phyloP scores from a whole-genome alignment of 2,329 filamentous ascomycete genomes.

The Macrophomina phaseolina region DNA sequence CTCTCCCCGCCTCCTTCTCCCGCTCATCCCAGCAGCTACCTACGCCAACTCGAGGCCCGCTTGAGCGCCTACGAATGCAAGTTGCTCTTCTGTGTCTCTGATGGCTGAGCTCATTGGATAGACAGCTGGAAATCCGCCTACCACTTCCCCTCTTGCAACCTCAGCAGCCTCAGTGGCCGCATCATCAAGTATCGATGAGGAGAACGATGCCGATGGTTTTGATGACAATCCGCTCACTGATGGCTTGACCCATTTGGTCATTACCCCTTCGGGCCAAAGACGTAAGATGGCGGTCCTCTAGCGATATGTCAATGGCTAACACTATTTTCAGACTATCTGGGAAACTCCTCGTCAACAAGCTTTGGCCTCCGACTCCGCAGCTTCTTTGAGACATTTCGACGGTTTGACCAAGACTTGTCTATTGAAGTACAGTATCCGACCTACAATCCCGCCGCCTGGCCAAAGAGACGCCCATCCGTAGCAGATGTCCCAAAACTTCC shows the following conservation, averaged over 20 bases:
- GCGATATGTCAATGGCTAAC: not conserved
- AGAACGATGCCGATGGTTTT: conserved; percentile 13
- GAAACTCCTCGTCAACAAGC: conserved; percentile 35
- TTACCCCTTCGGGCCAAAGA: conserved; percentile 26
- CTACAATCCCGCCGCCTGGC: conserved; percentile 46
- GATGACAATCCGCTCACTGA: conserved; percentile 27
- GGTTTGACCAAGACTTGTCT: conserved; percentile 45
- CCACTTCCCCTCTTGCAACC: not conserved
- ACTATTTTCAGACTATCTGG: conserved; percentile 32
- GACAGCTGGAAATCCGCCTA: conserved; percentile 3
- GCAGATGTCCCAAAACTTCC: conserved; percentile 46
- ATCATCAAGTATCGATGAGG: not conserved
- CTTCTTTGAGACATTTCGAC: conserved; percentile 33
- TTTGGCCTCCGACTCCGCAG: conserved; percentile 33
- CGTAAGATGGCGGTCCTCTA: not conserved
- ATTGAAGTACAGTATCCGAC: conserved; percentile 37
- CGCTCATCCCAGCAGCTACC: conserved; percentile 29
- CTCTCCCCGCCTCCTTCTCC: not conserved
- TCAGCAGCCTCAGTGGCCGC: not conserved
- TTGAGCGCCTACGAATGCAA: conserved; percentile 31
- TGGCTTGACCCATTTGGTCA: conserved; percentile 25
- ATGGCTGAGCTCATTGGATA: not conserved
- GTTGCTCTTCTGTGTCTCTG: not conserved
- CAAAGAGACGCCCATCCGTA: conserved; percentile 42
- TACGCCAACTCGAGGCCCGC: conserved; percentile 31